phyloP scores from a whole-genome alignment of 2,329 filamentous ascomycete species.

The Ploettnerulaceae sp. region DNA sequence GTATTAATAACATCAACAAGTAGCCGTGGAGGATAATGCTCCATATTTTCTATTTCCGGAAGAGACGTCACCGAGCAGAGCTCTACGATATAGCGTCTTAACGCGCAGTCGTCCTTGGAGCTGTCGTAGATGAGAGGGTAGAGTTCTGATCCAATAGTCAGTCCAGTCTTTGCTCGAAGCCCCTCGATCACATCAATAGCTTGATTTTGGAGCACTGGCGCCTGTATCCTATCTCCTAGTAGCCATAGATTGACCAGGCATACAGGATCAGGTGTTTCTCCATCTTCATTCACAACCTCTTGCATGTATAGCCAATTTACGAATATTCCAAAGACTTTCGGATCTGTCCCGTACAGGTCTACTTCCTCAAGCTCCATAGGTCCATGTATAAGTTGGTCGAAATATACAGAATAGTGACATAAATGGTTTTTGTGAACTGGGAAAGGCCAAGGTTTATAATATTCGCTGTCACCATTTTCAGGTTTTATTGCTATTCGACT shows the following conservation, averaged over 20 bases:
- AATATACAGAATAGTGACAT: constrained; percentile 13
- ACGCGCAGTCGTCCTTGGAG: neutral
- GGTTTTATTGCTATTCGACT: too few species aligned
- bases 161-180: neutral
- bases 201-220: constrained; percentile 5
- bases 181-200: constrained; percentile 1
- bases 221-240: constrained; percentile 8
- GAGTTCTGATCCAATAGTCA: neutral
- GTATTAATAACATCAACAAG: constrained; percentile 16
- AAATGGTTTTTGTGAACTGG: constrained; percentile 11
- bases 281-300: neutral
- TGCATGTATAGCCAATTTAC: constrained; percentile 14
- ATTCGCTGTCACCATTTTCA: too few species aligned
- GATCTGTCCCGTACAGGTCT: constrained; percentile 7
- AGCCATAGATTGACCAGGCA: constrained; percentile 8
- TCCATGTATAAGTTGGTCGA: constrained; percentile 5
- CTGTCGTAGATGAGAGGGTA: constrained; percentile 6
- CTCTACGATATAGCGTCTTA: constrained; percentile 5
- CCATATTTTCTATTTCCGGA: neutral
- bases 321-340: constrained; percentile 6
- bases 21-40: constrained; percentile 7
- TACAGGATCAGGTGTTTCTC: neutral
- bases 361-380: constrained; percentile 1
- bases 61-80: neutral
- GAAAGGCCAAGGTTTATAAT: too few species aligned